A percentile compares a stretch with the other conserved stretches of the same genome.
These are phyloP conservation scores for Monilinia aucupariae DNA, from an alignment of 2,329 filamentous ascomycete species.

Conservation along the genomic window DNA sequence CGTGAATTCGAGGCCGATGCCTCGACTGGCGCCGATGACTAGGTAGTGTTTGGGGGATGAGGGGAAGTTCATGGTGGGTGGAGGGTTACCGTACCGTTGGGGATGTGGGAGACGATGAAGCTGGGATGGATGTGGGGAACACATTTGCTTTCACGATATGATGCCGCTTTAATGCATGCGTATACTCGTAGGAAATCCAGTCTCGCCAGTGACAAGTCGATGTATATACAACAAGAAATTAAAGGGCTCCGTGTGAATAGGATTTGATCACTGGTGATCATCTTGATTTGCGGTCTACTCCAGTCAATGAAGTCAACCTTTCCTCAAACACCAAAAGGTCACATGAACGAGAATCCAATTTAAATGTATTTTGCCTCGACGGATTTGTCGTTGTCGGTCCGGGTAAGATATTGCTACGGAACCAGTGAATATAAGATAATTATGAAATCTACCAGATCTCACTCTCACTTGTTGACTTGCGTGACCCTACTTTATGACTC, in stretches of 20 bases:
- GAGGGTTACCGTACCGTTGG: background rate
- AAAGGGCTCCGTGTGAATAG: fast-evolving
- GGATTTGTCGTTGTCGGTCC: slow-evolving; percentile 8
- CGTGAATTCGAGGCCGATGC: slow-evolving; percentile 43
- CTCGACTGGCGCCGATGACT: slow-evolving; percentile 42
- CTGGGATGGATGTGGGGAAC: background rate
- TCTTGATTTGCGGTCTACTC: background rate
- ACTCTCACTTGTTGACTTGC: background rate
- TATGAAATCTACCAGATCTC: background rate
- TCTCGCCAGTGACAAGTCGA: no score
- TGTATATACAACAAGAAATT: background rate
- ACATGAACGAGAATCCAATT: background rate
- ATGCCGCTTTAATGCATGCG: background rate
- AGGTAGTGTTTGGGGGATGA: slow-evolving; percentile 26
- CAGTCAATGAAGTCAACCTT: background rate
- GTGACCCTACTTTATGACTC: background rate
- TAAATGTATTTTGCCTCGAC: slow-evolving; percentile 8
- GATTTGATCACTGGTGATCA: background rate
- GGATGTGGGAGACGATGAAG: background rate
- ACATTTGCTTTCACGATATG: background rate
- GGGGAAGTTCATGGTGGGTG: background rate
- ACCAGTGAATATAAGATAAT: slow-evolving; percentile 28
- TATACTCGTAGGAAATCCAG: background rate
- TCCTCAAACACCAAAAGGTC: background rate
- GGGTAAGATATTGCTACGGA: slow-evolving; percentile 23